Conservation (phyloP, 371 early-diverging fungal genomes). For the Blakeslea trispora region DNA sequence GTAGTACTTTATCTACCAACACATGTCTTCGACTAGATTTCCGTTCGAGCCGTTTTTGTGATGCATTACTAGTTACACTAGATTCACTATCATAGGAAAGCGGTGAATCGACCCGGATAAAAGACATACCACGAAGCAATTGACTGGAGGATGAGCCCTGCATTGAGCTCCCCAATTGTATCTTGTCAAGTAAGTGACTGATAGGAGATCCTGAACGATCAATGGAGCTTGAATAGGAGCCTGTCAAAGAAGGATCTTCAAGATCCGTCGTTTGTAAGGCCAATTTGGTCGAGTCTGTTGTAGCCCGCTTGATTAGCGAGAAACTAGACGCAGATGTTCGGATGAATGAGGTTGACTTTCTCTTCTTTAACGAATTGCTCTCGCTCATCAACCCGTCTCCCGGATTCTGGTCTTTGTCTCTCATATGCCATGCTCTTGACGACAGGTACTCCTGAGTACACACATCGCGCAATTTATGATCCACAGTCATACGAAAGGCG, state of each 20-base stretch:
- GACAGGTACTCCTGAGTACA: conserved; percentile 51
- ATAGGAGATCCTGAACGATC: conserved; percentile 3
- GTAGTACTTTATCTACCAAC: conserved; percentile 20
- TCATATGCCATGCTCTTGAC: conserved; percentile 39
- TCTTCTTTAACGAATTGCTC: conserved; percentile 14
- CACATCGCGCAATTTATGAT: conserved; percentile 50
- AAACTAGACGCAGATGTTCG: conserved; percentile 43
- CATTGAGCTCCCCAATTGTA: background rate
- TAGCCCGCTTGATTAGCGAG: conserved; percentile 35
- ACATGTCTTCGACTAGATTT: conserved; percentile 9
- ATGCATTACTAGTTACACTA: background rate
- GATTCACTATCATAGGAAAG: conserved; percentile 6
- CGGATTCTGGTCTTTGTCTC: conserved; percentile 25
- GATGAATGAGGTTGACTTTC: conserved; percentile 45
- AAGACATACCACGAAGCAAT: conserved; percentile 3
- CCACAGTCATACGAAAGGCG: conserved; percentile 38
- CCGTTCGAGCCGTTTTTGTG: conserved; percentile 4
- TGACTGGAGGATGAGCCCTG: conserved; percentile 12
- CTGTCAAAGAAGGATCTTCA: conserved; percentile 14
- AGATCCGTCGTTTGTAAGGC: conserved; percentile 2
- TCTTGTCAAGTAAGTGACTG: background rate
- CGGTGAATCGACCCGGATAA: conserved; percentile 7
- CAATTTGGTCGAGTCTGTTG: background rate
- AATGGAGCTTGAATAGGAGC: conserved; percentile 15
- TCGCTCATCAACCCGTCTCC: background rate